These are phyloP conservation scores for Pelargonium australe DNA, from an alignment of 441 rosid species.

Conservation along the genomic window DNA sequence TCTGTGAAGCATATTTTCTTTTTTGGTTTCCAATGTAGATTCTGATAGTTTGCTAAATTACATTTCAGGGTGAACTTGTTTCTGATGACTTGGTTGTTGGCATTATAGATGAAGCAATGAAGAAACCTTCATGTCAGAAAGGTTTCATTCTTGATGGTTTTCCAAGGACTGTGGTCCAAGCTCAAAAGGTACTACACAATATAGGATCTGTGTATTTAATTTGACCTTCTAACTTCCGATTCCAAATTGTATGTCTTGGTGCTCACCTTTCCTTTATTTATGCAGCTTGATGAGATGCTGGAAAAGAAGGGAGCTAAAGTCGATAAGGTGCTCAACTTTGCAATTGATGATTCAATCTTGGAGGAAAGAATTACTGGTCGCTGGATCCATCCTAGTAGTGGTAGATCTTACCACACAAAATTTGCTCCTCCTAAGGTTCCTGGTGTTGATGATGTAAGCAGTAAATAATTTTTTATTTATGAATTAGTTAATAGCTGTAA, in stretches of 20 bases:
- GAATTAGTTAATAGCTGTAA: background rate
- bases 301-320: conserved; percentile 43
- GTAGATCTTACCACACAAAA: conserved; percentile 58
- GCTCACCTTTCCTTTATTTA: conserved; percentile 10
- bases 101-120: conserved; percentile 64
- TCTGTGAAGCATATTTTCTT: too few relatives aligned
- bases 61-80: conserved; percentile 45
- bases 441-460: conserved; percentile 51
- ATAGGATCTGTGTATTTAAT: background rate
- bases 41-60: conserved; percentile 1
- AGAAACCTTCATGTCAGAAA: conserved; percentile 53
- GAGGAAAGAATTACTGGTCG: conserved; percentile 67
- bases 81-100: conserved; percentile 71
- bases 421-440: conserved; percentile 48
- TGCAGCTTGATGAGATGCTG: conserved; percentile 63
- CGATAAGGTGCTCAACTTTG: conserved; percentile 56
- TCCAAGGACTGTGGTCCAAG: conserved; percentile 57
- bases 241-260: background rate
- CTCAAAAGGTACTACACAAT: conserved; percentile 42
- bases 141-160: conserved; percentile 70
- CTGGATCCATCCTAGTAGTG: conserved; percentile 64
- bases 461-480: background rate
- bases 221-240: background rate
- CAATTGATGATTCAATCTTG: conserved; percentile 51
- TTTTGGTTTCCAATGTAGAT: background rate